phyloP scores from a whole-genome alignment of 176 grass and related monocot genomes.

The Lolium perenne region DNA sequence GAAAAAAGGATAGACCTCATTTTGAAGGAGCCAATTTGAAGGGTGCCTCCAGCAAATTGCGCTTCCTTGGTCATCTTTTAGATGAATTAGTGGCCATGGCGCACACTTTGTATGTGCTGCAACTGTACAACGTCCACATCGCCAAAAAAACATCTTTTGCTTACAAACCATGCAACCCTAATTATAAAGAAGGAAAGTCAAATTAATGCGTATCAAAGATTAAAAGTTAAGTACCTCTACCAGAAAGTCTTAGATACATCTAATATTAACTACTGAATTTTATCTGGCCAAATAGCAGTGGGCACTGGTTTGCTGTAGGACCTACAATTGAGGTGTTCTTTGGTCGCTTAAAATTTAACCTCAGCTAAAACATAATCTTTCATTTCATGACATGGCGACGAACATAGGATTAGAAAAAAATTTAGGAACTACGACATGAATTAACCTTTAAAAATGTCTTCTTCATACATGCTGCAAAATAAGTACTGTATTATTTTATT shows the following conservation, averaged over 20 bases:
- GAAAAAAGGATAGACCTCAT: slow-evolving; percentile 70
- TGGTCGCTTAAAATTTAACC: not conserved
- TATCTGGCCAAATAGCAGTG: not conserved
- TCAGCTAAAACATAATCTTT: slow-evolving; percentile 2
- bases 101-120: slow-evolving; percentile 84
- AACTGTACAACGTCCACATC: slow-evolving; percentile 83
- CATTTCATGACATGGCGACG: not conserved
- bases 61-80: slow-evolving; percentile 56
- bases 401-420: not conserved
- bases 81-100: slow-evolving; percentile 71
- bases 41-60: slow-evolving; percentile 75
- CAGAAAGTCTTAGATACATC: not conserved
- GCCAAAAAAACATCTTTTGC: slow-evolving; percentile 77
- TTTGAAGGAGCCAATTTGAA: slow-evolving; percentile 66
- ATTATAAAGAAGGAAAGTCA: slow-evolving; percentile 41
- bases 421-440: not conserved
- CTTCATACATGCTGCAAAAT: not conserved
- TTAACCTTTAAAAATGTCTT: not conserved
- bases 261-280: slow-evolving; percentile 5
- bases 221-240: not conserved
- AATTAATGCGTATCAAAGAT: slow-evolving; percentile 20
- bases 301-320: not conserved
- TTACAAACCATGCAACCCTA: slow-evolving; percentile 84
- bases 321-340: not conserved
- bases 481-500: not conserved